A percentile compares a stretch with the other conserved stretches of the same genome.
Conservation (phyloP, 768 basidiomycete species). For the Suillus discolor region DNA sequence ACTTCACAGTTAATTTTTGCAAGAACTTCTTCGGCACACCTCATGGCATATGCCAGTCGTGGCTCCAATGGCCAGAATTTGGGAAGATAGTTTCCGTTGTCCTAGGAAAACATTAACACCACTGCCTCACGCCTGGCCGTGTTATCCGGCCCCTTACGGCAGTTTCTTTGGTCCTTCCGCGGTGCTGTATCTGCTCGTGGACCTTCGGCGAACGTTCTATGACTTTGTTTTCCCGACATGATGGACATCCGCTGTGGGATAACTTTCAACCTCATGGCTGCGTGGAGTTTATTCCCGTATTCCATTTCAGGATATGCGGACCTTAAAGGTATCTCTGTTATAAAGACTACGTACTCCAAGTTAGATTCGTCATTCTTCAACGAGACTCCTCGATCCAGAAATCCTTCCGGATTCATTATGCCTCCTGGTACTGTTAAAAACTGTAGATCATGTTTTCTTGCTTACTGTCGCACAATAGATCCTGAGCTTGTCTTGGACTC, state of each 20-base stretch:
- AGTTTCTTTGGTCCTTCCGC: constrained; percentile 2
- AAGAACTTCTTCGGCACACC: constrained; percentile 6
- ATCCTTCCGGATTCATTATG: not conserved
- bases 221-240: constrained; percentile 2
- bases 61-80: constrained; percentile 5
- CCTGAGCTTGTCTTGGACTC: not conserved
- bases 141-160: not conserved
- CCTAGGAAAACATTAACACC: constrained; percentile 3
- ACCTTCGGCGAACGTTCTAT: constrained; percentile 4
- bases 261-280: constrained; percentile 3
- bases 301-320: constrained; percentile 5
- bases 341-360: constrained; percentile 13
- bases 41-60: constrained; percentile 8
- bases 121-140: constrained; percentile 4
- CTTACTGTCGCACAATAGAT: constrained; percentile 1
- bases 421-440: not conserved
- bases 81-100: constrained; percentile 9
- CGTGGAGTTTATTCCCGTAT: constrained; percentile 2
- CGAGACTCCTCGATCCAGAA: not conserved
- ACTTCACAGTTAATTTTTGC: constrained; percentile 8
- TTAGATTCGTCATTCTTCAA: constrained; percentile 11
- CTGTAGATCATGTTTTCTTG: not conserved
- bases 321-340: constrained; percentile 5
- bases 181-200: not conserved
- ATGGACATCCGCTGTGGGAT: constrained; percentile 3